These are phyloP conservation scores for Russula earlei DNA, from an alignment of 768 basidiomycete species.

Conservation along the genomic window DNA sequence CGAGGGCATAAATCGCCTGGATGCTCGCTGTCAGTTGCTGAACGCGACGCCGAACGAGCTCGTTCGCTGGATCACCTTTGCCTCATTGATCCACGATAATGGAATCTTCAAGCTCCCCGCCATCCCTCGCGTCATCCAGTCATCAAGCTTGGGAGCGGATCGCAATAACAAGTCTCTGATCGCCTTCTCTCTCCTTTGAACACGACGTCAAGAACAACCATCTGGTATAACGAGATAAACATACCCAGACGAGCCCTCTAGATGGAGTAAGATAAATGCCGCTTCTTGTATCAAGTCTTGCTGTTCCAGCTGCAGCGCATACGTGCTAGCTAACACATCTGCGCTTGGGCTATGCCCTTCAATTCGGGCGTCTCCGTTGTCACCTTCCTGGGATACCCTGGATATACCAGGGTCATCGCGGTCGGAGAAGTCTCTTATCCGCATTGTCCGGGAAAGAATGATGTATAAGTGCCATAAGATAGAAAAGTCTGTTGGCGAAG, in stretches of 20 bases:
- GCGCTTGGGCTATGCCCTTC: conserved; percentile 81
- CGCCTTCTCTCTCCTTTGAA: conserved; percentile 64
- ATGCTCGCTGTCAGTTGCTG: neutral
- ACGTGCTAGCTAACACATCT: conserved; percentile 72
- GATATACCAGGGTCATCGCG: conserved; percentile 41
- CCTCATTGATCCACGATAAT: conserved; percentile 79
- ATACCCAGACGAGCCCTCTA: conserved; percentile 79
- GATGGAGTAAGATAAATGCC: conserved; percentile 79
- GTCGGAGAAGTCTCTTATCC: conserved; percentile 83
- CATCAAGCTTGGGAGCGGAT: conserved; percentile 54
- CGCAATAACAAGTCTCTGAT: conserved; percentile 74
- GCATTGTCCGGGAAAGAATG: conserved; percentile 73
- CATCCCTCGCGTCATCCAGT: conserved; percentile 64
- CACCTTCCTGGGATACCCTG: conserved; percentile 30
- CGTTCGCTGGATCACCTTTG: conserved; percentile 47
- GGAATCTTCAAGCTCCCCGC: conserved; percentile 77
- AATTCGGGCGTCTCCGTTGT: conserved; percentile 36
- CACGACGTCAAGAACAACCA: neutral
- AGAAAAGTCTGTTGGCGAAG: conserved; percentile 71
- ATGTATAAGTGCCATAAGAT: conserved; percentile 92
- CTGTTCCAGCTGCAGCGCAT: conserved; percentile 80
- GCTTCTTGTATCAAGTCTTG: conserved; percentile 78
- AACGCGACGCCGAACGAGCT: neutral
- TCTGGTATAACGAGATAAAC: conserved; percentile 24
- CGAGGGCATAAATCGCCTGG: conserved; percentile 60